A percentile compares a stretch with the other conserved stretches of the same genome.
Evolutionary conservation across 306 rosid species (phyloP).

Genomic region (Fagus crenata): DNA sequence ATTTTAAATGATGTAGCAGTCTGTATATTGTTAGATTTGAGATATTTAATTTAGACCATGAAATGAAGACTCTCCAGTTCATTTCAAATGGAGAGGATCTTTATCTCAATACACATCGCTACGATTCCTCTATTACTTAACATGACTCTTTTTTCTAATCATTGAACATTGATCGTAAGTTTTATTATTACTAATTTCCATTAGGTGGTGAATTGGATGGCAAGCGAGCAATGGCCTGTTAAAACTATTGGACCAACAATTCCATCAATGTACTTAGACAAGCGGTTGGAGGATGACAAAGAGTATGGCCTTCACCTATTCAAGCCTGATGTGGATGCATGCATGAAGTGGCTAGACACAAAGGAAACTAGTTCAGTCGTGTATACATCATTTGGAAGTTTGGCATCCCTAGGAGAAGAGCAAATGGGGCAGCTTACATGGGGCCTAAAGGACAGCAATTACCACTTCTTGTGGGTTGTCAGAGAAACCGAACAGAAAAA

Average conservation of each 20-base stretch:
- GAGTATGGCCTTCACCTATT: slow-evolving; percentile 19
- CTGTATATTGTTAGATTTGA: too few relatives aligned
- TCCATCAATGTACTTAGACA: slow-evolving; percentile 29
- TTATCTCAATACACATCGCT: too few relatives aligned
- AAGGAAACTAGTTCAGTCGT: slow-evolving; percentile 16
- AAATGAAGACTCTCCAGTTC: too few relatives aligned
- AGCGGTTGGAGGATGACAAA: slow-evolving; percentile 16
- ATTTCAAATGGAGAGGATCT: too few relatives aligned
- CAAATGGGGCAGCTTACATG: slow-evolving; percentile 17
- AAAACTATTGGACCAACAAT: slow-evolving; percentile 23
- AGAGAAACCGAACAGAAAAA: slow-evolving; percentile 19
- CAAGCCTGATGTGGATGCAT: slow-evolving; percentile 5
- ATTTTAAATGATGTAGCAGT: too few relatives aligned
- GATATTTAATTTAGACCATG: too few relatives aligned
- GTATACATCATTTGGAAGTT: slow-evolving; percentile 19
- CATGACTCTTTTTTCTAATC: too few relatives aligned
- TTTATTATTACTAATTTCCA: too few relatives aligned
- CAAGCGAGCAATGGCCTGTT: slow-evolving; percentile 17
- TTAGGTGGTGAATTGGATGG: slow-evolving; percentile 28
- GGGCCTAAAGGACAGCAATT: slow-evolving; percentile 6
- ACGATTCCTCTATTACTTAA: too few relatives aligned
- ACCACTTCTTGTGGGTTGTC: slow-evolving; percentile 23
- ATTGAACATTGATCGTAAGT: too few relatives aligned
- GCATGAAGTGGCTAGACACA: slow-evolving; percentile 21
- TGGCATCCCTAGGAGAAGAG: slow-evolving; percentile 20